Conservation (phyloP, 2,329 filamentous ascomycete genomes). For the Talaromyces albobiverticillius region DNA sequence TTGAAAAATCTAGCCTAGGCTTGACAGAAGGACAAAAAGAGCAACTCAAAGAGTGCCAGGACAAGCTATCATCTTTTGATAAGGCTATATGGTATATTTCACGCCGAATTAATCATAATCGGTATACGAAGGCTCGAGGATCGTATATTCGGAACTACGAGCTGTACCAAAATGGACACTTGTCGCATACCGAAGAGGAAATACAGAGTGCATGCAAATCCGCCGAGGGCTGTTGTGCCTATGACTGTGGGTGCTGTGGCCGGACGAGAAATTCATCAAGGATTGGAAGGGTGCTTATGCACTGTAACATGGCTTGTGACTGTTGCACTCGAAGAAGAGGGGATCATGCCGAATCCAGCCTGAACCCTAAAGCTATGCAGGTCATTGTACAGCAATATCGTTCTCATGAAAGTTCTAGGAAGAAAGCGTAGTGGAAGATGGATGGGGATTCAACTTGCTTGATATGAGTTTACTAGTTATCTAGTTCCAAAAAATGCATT, state of each 20-base stretch:
- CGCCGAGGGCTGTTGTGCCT: not conserved
- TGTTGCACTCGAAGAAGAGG: constrained; percentile 1
- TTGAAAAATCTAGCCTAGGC: not conserved
- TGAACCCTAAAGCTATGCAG: too few species aligned
- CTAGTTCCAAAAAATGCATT: too few species aligned
- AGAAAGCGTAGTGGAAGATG: too few species aligned
- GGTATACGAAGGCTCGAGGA: not conserved
- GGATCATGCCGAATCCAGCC: too few species aligned
- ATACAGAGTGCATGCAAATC: not conserved
- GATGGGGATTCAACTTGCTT: too few species aligned
- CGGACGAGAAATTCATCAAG: not conserved
- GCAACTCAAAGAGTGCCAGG: not conserved
- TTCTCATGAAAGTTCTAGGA: too few species aligned
- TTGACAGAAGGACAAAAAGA: not conserved
- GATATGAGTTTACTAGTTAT: too few species aligned
- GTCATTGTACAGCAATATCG: too few species aligned
- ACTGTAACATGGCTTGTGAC: not conserved
- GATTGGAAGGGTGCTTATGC: not conserved
- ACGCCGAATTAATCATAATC: not conserved
- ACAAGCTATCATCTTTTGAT: not conserved
- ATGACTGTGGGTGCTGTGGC: not conserved
- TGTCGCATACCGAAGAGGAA: not conserved
- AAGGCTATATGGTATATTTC: not conserved
- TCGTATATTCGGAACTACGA: not conserved
- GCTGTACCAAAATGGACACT: not conserved